These are phyloP conservation scores for Kwoniella sp. DNA, from an alignment of 768 basidiomycete genomes.

Conservation along the genomic window DNA sequence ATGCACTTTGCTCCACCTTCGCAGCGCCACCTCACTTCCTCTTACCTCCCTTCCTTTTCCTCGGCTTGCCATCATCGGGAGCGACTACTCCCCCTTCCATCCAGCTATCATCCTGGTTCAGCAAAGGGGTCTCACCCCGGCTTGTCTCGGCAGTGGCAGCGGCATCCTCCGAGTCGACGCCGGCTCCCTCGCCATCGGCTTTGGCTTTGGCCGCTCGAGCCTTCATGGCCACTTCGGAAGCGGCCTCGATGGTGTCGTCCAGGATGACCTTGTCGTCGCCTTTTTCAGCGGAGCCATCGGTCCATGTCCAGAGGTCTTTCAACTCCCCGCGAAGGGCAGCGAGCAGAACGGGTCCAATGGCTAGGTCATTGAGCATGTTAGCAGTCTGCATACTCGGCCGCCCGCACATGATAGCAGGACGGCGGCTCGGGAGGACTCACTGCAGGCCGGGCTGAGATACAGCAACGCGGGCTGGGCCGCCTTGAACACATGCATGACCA, in stretches of 20 bases:
- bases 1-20: background rate
- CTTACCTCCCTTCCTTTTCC: slow-evolving; percentile 18
- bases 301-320: slow-evolving; percentile 66
- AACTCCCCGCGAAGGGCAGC: slow-evolving; percentile 66
- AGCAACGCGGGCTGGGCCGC: slow-evolving; percentile 86
- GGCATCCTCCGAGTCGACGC: slow-evolving; percentile 6
- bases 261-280: slow-evolving; percentile 6
- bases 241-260: slow-evolving; percentile 35
- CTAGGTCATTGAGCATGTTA: slow-evolving; percentile 47
- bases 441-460: slow-evolving; percentile 63
- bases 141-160: too few relatives aligned
- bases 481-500: slow-evolving; percentile 72
- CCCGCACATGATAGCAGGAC: slow-evolving; percentile 2
- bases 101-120: slow-evolving; percentile 43
- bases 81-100: slow-evolving; percentile 12
- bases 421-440: slow-evolving; percentile 27
- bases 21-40: slow-evolving; percentile 9
- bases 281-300: slow-evolving; percentile 54
- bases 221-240: slow-evolving; percentile 34
- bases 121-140: background rate
- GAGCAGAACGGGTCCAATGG: slow-evolving; percentile 63
- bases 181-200: background rate
- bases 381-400: background rate
- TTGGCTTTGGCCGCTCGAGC: slow-evolving; percentile 10
- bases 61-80: slow-evolving; percentile 10